Evolutionary conservation across 768 basidiomycete species (phyloP), one percentile per base, ranked within the genome.

Genomic region (Dendrothele bispora): DNA sequence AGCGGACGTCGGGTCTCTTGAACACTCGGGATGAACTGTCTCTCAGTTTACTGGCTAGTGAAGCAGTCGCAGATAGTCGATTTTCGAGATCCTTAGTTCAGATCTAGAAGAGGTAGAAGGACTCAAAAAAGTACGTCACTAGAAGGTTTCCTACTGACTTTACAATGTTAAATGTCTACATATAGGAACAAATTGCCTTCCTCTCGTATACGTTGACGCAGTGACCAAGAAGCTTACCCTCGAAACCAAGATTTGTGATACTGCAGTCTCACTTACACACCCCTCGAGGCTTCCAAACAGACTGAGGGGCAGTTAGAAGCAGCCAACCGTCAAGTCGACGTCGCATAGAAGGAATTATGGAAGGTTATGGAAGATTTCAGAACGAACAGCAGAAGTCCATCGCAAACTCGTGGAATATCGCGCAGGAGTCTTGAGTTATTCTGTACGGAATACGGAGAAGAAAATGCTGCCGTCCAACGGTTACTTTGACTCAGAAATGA

Each of bases 1-100:
- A 77, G 54, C 72, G 72, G 17, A 58, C 68, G 10, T 78, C 78
- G 6, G 68, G 61, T 7, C 52, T 69, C 39, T 63, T 78, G 46
- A 84, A 81, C 52, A 80, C 80, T 14, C 77, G 85, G 37, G 93
- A 97, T 57, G 90, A 94, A 52, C 78, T 98, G 38, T 75, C 98
- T 53, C 78, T 97, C 62, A 89, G 88, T 62, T 77, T 99, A 32
- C 71, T 98, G 54, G 89, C 94, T 34, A 93, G 93, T 46, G 93
- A 98, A 66, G 95, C 95, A 4, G 82, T 91, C 35, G 84, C 98
- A 15, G 93, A 98, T 58, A 90, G 90, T 58, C 83, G 88, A 26
- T 82, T 37, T 90, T 81, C 60, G 82, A 86, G 44, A 84, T 97
- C 18, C 72, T 95, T 36, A 80, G 77, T 34, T 73, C 64, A 7